Evolutionary conservation across 1,284 basidiomycete species (phyloP).

Genomic region (Marasmius sp.): DNA sequence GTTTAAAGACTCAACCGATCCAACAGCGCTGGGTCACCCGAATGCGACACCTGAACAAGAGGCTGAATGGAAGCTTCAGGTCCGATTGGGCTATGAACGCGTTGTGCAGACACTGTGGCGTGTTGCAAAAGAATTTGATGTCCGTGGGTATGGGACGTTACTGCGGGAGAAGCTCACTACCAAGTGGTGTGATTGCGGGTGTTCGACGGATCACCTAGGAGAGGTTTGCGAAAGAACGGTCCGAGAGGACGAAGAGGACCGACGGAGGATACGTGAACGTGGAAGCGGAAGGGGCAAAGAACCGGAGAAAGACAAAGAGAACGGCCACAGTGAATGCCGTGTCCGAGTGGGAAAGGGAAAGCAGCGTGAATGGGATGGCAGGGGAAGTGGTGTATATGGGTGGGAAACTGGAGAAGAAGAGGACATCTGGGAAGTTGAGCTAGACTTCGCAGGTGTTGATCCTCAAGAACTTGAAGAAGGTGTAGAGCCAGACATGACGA

Average conservation of each 20-base stretch:
- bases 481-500: constrained; percentile 55
- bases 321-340: constrained; percentile 26
- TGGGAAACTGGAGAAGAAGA: constrained; percentile 73
- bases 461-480: constrained; percentile 47
- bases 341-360: constrained; percentile 46
- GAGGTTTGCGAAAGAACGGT: constrained; percentile 73
- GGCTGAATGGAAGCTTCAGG: constrained; percentile 53
- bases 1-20: neutral
- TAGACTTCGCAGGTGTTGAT: constrained; percentile 58
- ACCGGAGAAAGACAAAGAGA: neutral
- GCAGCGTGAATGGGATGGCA: constrained; percentile 68
- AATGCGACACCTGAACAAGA: constrained; percentile 40
- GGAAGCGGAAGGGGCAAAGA: constrained; percentile 7
- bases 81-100: constrained; percentile 62
- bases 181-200: constrained; percentile 77
- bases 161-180: constrained; percentile 65
- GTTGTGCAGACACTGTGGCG: constrained; percentile 62
- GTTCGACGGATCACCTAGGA: constrained; percentile 70
- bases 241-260: constrained; percentile 59
- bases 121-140: constrained; percentile 66
- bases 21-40: neutral
- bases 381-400: constrained; percentile 63
- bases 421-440: constrained; percentile 67
- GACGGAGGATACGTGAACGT: neutral
- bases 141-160: constrained; percentile 66